These are phyloP conservation scores for Pelargonium australe DNA, from an alignment of 441 rosid species.

Conservation along the genomic window DNA sequence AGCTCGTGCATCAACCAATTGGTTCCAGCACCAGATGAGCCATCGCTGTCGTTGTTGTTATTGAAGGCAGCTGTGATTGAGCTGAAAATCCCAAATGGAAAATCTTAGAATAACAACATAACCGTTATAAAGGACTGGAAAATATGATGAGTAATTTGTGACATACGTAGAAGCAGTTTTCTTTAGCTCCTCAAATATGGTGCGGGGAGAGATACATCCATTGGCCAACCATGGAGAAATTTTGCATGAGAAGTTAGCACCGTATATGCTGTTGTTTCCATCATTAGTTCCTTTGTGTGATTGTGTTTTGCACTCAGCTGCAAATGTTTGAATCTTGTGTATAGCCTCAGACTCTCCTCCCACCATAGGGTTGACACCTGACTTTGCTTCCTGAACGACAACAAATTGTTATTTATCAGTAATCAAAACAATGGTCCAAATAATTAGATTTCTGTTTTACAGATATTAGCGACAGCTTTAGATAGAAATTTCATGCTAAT, in stretches of 20 bases:
- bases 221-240: slow-evolving; percentile 88
- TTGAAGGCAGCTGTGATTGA: slow-evolving; percentile 41
- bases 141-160: not conserved
- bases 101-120: slow-evolving; percentile 1
- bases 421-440: too few relatives aligned
- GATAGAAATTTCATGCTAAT: too few relatives aligned
- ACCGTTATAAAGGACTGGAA: not conserved
- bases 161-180: slow-evolving; percentile 56
- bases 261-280: slow-evolving; percentile 54
- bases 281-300: slow-evolving; percentile 44
- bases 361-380: slow-evolving; percentile 40
- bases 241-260: slow-evolving; percentile 93
- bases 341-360: slow-evolving; percentile 94
- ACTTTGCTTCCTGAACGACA: slow-evolving; percentile 53
- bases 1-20: slow-evolving; percentile 89
- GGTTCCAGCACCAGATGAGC: slow-evolving; percentile 53
- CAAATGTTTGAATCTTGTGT: slow-evolving; percentile 59
- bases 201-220: slow-evolving; percentile 93
- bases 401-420: slow-evolving; percentile 7
- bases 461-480: too few relatives aligned
- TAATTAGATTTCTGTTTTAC: too few relatives aligned
- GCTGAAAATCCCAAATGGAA: slow-evolving; percentile 31
- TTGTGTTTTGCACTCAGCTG: slow-evolving; percentile 73
- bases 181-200: slow-evolving; percentile 83
- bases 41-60: slow-evolving; percentile 30